Evolutionary conservation across 2,329 filamentous ascomycete species (phyloP), one percentile per base, ranked within the genome.

Genomic region (Neofusicoccum sp.): DNA sequence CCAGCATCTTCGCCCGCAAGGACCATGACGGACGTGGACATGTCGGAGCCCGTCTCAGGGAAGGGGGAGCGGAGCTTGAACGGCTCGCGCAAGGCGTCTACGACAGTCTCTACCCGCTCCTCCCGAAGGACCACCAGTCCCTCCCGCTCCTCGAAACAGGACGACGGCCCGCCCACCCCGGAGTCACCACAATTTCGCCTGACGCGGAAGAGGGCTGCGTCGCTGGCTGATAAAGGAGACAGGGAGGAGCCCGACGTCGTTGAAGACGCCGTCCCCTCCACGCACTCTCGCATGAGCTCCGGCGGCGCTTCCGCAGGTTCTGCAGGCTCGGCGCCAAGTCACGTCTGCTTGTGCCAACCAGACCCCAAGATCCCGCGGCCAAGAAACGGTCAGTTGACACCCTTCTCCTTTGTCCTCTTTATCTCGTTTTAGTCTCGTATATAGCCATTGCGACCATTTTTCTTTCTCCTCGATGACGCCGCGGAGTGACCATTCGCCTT

Each of bases 341-440:
- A 86, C 65, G 84, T 89, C 64, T 89, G 87, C 75, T 81, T 89
- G 67, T 89, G 87, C 73, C 86, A 87, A 68, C 86, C 86, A 40
- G 86, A 89, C 68, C 86, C 86, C 26, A 89, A 89, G 73, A 88
- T 89, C 63, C 87, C 87, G 62, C 79, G 87, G 67, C 87, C 87
- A 66, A 82, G 87, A 74, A 90, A 90, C 79, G 86, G 87, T 89
- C 76, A 76, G 86, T 80, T 48, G 41, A 58, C 66, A 9, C 26
- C 5, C 31, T 11, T 51, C 47, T 34, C n/a, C 14, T 33, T 34
- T 33, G 26, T 11, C 47, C 20, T 28, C 41, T 20, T 58, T 58
- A 38, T 58, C 41, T 12, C 12, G 2, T 43, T 20, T 20, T 14
- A 47, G 41, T 33, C 26, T 44, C 38, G 24, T 20, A 54, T 16